Evolutionary conservation across 441 rosid species (phyloP), one percentile per base, ranked within the genome.

Genomic region (Monsonia emarginata): DNA sequence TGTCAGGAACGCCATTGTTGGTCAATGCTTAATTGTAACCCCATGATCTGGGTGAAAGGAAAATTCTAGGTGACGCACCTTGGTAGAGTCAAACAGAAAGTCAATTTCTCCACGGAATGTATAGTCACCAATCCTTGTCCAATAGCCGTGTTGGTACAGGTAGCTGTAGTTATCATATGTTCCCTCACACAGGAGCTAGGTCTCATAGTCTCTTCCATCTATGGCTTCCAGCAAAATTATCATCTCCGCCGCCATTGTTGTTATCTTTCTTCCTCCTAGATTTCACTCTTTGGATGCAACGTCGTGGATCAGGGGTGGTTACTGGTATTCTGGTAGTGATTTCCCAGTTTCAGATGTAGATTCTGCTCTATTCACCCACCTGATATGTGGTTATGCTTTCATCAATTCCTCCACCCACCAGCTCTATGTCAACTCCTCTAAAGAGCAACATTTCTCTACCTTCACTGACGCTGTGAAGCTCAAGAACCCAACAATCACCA

Each of bases 351-450:
- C 76, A 1, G 64, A 64, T 10, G 69, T 83, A 13, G 18, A 83
- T 16, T 69, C 84, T 7, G 69, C 74, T 44, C 36, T 80, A 63
- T 83, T 78, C 42, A 83, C 81, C 42, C 86, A 83, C 68, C 77
- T 80, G 57, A 11, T 72, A 24, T 80, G 68, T 14, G 86, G 71
- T 22, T 80, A 70, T 46, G 80, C 81, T 1, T 31, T 24, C 0
- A 77, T 80, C n/a, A 64, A 75, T 62, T 16, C 58, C 10, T 59
- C 81, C 30, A 76, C 77, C 21, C 73, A 64, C 67, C 46, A 73
- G 56, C 66, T 78, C 6, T 65, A 66, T 5, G 19, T 75, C 57
- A 31, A 73, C 5, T 9, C 74, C 2, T 26, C 27, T 31, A 18
- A 19, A 9, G 58, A 50, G 8, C 36, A 25, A 62, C 46, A 24